phyloP scores from a whole-genome alignment of 768 basidiomycete genomes.

The Lenzites betulinus region DNA sequence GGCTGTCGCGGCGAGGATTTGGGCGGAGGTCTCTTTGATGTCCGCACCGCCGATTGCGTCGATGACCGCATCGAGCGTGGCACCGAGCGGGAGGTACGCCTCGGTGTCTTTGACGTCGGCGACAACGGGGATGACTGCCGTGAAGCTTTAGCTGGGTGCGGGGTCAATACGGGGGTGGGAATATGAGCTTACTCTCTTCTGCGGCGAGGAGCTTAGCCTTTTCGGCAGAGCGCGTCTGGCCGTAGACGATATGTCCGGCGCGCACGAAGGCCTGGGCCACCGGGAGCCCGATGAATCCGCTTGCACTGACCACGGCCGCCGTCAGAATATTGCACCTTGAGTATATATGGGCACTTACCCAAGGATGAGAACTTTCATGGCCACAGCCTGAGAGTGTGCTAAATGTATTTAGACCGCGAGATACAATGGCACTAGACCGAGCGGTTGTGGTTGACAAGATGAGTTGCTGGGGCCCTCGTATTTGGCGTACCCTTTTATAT shows the following conservation, averaged over 20 bases:
- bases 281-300: constrained; percentile 47
- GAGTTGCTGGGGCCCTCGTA: too few relatives aligned
- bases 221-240: constrained; percentile 40
- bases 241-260: constrained; percentile 49
- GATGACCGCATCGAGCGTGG: constrained; percentile 39
- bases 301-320: constrained; percentile 34
- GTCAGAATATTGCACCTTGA: not conserved
- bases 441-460: too few relatives aligned
- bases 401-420: not conserved
- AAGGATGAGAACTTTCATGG: constrained; percentile 32
- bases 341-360: constrained; percentile 17
- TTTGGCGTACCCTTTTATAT: too few relatives aligned
- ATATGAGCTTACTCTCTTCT: constrained; percentile 41
- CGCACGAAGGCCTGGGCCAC: constrained; percentile 46
- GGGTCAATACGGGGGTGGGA: not conserved
- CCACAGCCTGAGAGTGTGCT: not conserved
- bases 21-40: constrained; percentile 23
- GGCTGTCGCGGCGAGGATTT: constrained; percentile 30
- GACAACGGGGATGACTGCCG: constrained; percentile 41
- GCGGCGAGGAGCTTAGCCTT: constrained; percentile 38
- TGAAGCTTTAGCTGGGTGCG: not conserved
- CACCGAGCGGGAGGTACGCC: constrained; percentile 31
- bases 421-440: not conserved
- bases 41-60: constrained; percentile 32
- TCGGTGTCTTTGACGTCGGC: constrained; percentile 29